Base-by-base conservation (phyloP, 2,329 filamentous ascomycete genomes). In the Fusarium pininemorale region DNA sequence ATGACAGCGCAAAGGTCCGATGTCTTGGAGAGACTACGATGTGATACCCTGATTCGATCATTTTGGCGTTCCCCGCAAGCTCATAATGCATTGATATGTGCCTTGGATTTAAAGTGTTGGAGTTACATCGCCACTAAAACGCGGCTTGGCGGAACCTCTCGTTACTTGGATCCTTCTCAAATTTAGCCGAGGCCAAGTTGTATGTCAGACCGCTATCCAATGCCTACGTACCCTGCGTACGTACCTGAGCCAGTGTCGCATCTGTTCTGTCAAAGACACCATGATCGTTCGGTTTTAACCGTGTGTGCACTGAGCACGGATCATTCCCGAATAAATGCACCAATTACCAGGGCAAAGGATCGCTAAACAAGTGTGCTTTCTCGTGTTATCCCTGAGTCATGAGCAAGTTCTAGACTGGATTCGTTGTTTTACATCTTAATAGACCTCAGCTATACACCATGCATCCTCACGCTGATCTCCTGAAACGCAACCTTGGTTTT, bases 401-500 rank as follows among this genome's bases (percentile, higher is more conserved):
- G 35, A 44, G 38, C 44, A 30, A 22, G 35, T 42, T 51, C 38
- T 55, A 41, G 32, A 12, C 30, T 51, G 16, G 16, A 8, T 20
- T 30, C 18, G 15, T 41, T 47, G 45, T 35, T 50, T 50, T 47
- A 53, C 44, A 45, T n/a, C 67, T 69, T 68, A 63, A 28, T 28
- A 57, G 30, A 37, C 20, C 12, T 18, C 28, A 45, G 30, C 44
- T 69, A 69, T 69, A 56, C 18, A 62, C 20, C 12, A 50, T 45
- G 42, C 44, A 44, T 20, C 48, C 32, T 51, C 42, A 39, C 44
- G 42, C 44, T 37, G 54, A 64, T 55, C 16, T 44, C 54, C 48
- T 73, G 70, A 73, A 73, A 71, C 70, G 37, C 30, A 28, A 47
- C 30, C 47, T 51, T 42, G 18, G 26, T 45, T 59, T 59, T 74